Base-by-base conservation (phyloP, 2,329 filamentous ascomycete species). In the Trichoderma pleuroti region DNA sequence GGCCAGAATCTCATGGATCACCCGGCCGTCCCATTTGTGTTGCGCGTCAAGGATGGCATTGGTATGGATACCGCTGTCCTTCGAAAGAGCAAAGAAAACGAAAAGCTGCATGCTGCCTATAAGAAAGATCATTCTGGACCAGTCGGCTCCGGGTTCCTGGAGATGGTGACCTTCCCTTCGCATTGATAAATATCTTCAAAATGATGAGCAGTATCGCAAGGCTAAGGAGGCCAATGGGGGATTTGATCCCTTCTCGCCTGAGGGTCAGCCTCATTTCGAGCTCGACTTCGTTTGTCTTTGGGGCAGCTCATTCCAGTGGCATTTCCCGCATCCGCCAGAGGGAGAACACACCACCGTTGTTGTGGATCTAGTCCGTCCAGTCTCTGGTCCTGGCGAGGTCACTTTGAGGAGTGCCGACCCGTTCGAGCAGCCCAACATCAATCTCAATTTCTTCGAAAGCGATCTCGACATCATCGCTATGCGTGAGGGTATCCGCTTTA, bases 1-100 rank as follows among this genome's bases (percentile, higher is more conserved):
- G 90, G 90, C 6, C 86, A 85, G 70, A 89, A 91, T 78, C 82
- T 92, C 4, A 82, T 89, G 70, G 89, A 92, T 75, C 88, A 89
- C 56, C 86, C 86, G 56, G 86, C 86, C 71, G 82, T 88, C 28
- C 82, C 83, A 1, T 81, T 86, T 66, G 81, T 86, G 11, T 85
- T 85, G 59, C 80, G 83, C 10, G 75, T 84, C 74, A 80, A 82
- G 73, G 79, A 85, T 60, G 78, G 80, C 42, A 79, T 77, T 68
- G 78, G 79, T 24, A 76, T 84, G 7, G 83, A 85, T 54, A 74
- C 82, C 54, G 74, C 81, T 49, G 75, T 84, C 14, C 80, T 85
- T 1, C 80, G 81, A 14, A 75, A 80, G 64, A 42, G 80, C 79
- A 0, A 75, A 7, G 73, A 78, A 59, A 76, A 81, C n/a, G 75